Base-by-base conservation (phyloP, 805 yeast species). In the Lipomyces spencermartinsiae region DNA sequence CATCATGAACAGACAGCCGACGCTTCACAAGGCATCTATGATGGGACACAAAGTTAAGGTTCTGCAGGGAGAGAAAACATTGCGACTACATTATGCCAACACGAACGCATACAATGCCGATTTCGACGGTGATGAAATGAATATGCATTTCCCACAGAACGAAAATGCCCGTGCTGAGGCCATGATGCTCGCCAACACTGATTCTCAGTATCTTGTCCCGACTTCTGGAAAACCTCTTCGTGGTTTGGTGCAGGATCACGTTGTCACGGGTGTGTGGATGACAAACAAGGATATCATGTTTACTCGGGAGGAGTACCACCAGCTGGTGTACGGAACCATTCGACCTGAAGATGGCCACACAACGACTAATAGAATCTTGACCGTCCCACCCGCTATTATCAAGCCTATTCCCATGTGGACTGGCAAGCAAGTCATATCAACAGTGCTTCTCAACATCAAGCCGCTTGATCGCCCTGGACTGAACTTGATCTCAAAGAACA, bases 111-210 rank as follows among this genome's bases (percentile, higher is more conserved):
- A 94, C 81, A 94, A 94, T 79, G 98, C 98, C 53, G 99, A 94
- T 86, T 94, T 95, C 76, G 99, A 94, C 81, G 99, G 99, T 84
- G 99, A 94, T 81, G 99, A 94, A 83, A 94, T 94, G 99, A 94
- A 94, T 79, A 90, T 94, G 97, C 99, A 94, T 82, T 94, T 94
- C 84, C 99, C 99, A 34, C 99, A 94, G 82, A 93, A 91, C 80
- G 98, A 94, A 82, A 91, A 92, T 74, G 99, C 98, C 9, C 89
- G 93, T 78, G 94, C 98, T 29, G 99, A 95, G 82, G 98, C 99
- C 1, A 83, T 92, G 76, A 87, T 92, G 77, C 84, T 95, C 79
- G 99, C 99, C 54, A 93, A 94, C 79, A 95, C 99, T 8, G 98
- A 96, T 80, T 91, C 97, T 69, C 99, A 95, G 82, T 95, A 95